phyloP scores from a whole-genome alignment of 2,329 filamentous ascomycete genomes.

The Torrubiella hemipterigena region DNA sequence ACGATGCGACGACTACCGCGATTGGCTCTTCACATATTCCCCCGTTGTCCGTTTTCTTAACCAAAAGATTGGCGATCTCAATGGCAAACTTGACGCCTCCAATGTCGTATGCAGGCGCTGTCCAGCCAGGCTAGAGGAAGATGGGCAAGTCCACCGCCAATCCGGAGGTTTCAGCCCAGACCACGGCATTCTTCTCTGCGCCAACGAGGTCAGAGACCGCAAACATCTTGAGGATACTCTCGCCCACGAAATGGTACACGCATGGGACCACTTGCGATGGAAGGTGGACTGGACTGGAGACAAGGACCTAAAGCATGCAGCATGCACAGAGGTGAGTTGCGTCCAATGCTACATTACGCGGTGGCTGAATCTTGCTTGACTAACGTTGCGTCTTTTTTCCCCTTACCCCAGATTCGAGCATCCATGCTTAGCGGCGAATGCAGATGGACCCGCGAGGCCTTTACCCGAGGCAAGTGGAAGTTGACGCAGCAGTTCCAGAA shows the following conservation, averaged over 20 bases:
- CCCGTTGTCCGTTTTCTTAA: constrained; percentile 80
- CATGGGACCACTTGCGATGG: constrained; percentile 85
- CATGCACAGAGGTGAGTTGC: constrained; percentile 84
- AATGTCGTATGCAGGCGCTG: constrained; percentile 82
- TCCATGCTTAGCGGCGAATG: constrained; percentile 91
- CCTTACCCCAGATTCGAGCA: constrained; percentile 64
- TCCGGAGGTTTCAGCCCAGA: constrained; percentile 76
- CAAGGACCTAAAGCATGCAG: constrained; percentile 72
- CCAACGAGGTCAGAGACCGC: constrained; percentile 73
- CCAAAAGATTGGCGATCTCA: constrained; percentile 67
- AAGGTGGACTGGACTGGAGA: constrained; percentile 70
- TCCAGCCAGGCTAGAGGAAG: constrained; percentile 40
- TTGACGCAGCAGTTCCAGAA: constrained; percentile 88
- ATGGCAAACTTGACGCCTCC: constrained; percentile 57
- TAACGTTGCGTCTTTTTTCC: background rate
- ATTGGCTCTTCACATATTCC: constrained; percentile 75
- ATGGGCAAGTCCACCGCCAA: constrained; percentile 50
- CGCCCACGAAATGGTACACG: constrained; percentile 96
- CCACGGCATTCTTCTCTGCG: constrained; percentile 83
- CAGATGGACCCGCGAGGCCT: constrained; percentile 76
- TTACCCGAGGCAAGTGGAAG: constrained; percentile 74
- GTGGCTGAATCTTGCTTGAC: constrained; percentile 6
- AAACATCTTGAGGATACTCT: constrained; percentile 87
- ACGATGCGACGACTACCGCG: constrained; percentile 68
- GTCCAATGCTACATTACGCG: too few relatives aligned